Evolutionary conservation across 192 early-diverging fungal species (phyloP), one percentile per base, ranked within the genome.

Genomic region (Dissophora globulifera): DNA sequence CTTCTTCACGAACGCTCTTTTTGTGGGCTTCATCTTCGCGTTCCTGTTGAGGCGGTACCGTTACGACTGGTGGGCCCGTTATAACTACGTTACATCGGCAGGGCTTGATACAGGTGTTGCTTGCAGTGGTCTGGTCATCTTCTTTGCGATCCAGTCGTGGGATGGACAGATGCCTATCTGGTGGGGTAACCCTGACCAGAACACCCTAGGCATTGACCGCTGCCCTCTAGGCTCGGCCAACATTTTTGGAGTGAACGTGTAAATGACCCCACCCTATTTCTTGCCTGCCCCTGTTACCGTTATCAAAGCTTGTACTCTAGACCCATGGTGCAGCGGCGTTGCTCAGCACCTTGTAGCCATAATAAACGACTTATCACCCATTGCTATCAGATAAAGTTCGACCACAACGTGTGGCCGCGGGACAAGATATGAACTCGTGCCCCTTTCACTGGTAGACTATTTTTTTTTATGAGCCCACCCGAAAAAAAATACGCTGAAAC

Each of bases 1-100:
- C n/a, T 70, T 80, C 49, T 81, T 68, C 7, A 43, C 70, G 6
- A 75, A 67, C 2, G 81, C 78, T 62, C 40, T 78, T 4, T 38
- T 51, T 4, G 11, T 86, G 3, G 88, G 84, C 7, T 86, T 90
- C 68, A 61, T 92, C 41, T 89, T 89, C 61, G 91, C 90, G 62
- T 90, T 80, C 53, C 71, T 81, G 45, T 79, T 89, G 65, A 84
- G 90, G 67, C 84, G 86, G 65, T 85, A 86, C 56, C 81, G 78
- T 46, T 79, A 82, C 41, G 58, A 41, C 7, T 91, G 89, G 86
- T 95, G 83, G 81, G 50, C 62, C 10, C 71, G 82, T 32, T 84
- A 79, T 45, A 84, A 84, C 35, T 82, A 82, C 31, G 50, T 82
- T 4, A 67, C 78, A 2, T 75, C 80, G 0, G 83, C 83, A 13